A percentile compares a stretch with the other conserved stretches of the same genome.
Evolutionary conservation across 2,329 filamentous ascomycete species (phyloP).

Genomic region (Epichloe typhina): DNA sequence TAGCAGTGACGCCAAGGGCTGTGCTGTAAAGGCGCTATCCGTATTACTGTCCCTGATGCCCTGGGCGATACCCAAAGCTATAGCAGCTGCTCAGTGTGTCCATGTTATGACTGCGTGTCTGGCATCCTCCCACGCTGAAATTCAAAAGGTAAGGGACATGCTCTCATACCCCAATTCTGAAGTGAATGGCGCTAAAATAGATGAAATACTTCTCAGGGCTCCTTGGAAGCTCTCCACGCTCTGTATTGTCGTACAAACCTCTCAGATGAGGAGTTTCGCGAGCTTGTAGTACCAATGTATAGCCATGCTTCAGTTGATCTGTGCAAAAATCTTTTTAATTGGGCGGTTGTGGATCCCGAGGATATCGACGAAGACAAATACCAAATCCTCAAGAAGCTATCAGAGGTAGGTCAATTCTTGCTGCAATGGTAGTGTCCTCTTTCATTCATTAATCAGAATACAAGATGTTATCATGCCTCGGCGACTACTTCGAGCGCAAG

Average conservation of each 20-base stretch:
- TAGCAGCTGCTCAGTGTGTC: conserved; percentile 58
- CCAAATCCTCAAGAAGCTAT: conserved; percentile 81
- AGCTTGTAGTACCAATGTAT: conserved; percentile 70
- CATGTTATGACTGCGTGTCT: conserved; percentile 58
- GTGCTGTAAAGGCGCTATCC: conserved; percentile 63
- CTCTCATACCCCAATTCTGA: too few species aligned
- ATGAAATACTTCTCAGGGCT: conserved; percentile 37
- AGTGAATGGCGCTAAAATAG: background rate
- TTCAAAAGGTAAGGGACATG: conserved; percentile 49
- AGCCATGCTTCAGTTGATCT: conserved; percentile 56
- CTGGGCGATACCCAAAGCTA: conserved; percentile 79
- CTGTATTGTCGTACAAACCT: conserved; percentile 66
- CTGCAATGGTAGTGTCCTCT: background rate
- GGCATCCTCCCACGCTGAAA: conserved; percentile 52
- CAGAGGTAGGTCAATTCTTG: conserved; percentile 49
- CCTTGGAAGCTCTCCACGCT: conserved; percentile 71
- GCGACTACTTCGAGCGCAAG: conserved; percentile 71
- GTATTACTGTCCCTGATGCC: conserved; percentile 67
- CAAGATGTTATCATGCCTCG: conserved; percentile 73
- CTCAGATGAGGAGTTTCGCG: conserved; percentile 62
- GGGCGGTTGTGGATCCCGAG: conserved; percentile 65
- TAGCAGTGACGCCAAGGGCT: conserved; percentile 53
- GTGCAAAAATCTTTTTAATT: conserved; percentile 62
- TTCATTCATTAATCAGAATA: conserved; percentile 4
- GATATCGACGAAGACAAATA: conserved; percentile 89